phyloP scores from a whole-genome alignment of 108 stramenopile genomes.

The Craspedostauros australis region DNA sequence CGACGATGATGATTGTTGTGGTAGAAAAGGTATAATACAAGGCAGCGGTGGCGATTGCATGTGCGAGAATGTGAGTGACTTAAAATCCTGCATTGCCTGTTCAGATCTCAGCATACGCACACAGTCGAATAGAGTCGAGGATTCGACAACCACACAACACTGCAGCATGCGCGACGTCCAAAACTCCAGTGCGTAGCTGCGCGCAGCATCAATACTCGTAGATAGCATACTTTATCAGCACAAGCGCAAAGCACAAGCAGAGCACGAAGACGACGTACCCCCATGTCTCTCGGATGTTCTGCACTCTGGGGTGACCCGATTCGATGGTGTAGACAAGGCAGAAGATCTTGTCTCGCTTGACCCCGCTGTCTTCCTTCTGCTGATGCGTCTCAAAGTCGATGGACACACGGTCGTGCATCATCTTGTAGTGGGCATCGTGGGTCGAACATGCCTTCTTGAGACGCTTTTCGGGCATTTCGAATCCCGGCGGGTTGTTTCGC shows the following conservation, averaged over 20 bases:
- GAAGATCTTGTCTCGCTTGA: conserved; percentile 75
- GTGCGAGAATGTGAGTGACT: too few species aligned
- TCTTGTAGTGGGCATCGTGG: conserved; percentile 52
- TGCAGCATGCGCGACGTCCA: not conserved
- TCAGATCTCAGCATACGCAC: too few species aligned
- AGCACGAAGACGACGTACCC: conserved; percentile 39
- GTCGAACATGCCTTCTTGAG: conserved; percentile 38
- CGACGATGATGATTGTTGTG: too few species aligned
- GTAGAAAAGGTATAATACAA: not conserved
- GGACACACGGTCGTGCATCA: conserved; percentile 67
- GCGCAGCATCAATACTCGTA: too few species aligned
- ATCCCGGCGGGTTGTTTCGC: conserved; percentile 56
- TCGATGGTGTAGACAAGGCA: conserved; percentile 83
- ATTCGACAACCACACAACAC: not conserved
- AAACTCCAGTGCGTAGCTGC: not conserved
- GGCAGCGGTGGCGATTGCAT: not conserved
- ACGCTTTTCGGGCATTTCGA: too few species aligned
- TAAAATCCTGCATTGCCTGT: too few species aligned
- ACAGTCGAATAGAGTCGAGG: too few species aligned
- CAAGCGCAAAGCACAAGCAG: not conserved
- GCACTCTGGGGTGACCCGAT: conserved; percentile 53
- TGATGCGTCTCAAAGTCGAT: conserved; percentile 68
- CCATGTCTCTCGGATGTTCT: conserved; percentile 69
- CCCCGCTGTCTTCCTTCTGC: conserved; percentile 36
- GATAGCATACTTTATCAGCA: not conserved